Conservation (phyloP, 2,329 filamentous ascomycete genomes). For the Phyllosticta citribraziliensis region DNA sequence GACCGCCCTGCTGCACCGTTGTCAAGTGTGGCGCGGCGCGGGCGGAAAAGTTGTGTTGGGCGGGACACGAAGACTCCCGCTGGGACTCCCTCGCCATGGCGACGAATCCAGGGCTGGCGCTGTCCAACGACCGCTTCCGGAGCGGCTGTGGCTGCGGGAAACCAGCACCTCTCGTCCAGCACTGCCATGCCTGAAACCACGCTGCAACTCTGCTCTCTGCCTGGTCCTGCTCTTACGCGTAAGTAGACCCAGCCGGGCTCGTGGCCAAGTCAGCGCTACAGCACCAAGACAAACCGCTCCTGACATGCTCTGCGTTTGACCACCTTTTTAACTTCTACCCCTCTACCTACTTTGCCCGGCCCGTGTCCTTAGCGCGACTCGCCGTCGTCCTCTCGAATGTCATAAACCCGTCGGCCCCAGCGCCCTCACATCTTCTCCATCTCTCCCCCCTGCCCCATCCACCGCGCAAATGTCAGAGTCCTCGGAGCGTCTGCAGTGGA, state of each 20-base stretch:
- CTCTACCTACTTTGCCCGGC: background rate
- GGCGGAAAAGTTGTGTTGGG: background rate
- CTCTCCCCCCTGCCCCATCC: background rate
- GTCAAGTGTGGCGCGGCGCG: no score
- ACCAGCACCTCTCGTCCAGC: no score
- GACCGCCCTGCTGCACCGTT: no score
- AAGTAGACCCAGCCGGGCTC: background rate
- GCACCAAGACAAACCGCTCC: background rate
- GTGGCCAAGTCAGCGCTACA: background rate
- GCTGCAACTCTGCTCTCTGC: background rate
- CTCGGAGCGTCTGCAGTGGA: conserved; percentile 10
- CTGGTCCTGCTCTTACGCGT: background rate
- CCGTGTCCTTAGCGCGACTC: background rate
- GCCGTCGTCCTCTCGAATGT: background rate
- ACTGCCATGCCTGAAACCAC: background rate
- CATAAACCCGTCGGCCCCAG: background rate
- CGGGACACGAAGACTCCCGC: background rate
- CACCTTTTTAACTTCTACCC: background rate
- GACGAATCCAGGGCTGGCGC: background rate
- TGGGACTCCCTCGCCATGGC: background rate
- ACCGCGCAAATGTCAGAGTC: background rate
- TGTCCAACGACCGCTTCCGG: background rate
- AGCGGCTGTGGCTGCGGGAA: background rate
- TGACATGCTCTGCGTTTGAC: background rate
- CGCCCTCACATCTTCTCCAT: background rate